A percentile compares a stretch with the other conserved stretches of the same genome.
phyloP scores from a whole-genome alignment of 768 basidiomycete genomes.

The Xanthoconium purpureum region DNA sequence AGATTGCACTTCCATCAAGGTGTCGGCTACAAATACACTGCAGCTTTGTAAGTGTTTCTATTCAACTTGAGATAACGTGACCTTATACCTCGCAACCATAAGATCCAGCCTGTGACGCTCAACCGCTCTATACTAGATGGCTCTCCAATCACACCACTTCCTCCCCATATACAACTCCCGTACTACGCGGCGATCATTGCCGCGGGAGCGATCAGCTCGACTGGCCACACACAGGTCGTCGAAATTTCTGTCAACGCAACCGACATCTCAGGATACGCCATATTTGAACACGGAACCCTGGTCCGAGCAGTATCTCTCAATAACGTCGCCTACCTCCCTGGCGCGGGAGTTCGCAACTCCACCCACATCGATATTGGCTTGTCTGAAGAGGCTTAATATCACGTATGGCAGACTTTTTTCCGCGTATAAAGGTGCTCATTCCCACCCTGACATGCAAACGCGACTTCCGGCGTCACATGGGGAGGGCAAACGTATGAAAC shows the following conservation, averaged over 20 bases:
- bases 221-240: slow-evolving; percentile 38
- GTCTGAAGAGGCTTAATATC: slow-evolving; percentile 48
- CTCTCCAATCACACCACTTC: slow-evolving; percentile 46
- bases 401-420: slow-evolving; percentile 29
- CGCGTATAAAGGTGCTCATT: background rate
- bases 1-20: slow-evolving; percentile 64
- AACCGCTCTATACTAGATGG: slow-evolving; percentile 58
- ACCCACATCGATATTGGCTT: slow-evolving; percentile 45
- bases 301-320: slow-evolving; percentile 58
- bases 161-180: slow-evolving; percentile 60
- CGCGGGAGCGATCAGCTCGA: slow-evolving; percentile 53
- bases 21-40: slow-evolving; percentile 70
- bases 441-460: slow-evolving; percentile 45
- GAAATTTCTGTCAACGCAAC: slow-evolving; percentile 50
- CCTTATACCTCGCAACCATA: slow-evolving; percentile 2
- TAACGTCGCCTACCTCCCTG: slow-evolving; percentile 46
- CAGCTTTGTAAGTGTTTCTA: slow-evolving; percentile 43
- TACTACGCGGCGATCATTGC: slow-evolving; percentile 66
- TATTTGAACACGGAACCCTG: slow-evolving; percentile 47
- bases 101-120: slow-evolving; percentile 65
- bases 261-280: slow-evolving; percentile 57
- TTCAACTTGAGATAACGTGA: background rate
- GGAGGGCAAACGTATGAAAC: slow-evolving; percentile 61
- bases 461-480: slow-evolving; percentile 50
- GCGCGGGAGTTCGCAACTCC: slow-evolving; percentile 35